Evolutionary conservation across 2,329 filamentous ascomycete genomes (phyloP).

Genomic region (Ophiostoma ips): DNA sequence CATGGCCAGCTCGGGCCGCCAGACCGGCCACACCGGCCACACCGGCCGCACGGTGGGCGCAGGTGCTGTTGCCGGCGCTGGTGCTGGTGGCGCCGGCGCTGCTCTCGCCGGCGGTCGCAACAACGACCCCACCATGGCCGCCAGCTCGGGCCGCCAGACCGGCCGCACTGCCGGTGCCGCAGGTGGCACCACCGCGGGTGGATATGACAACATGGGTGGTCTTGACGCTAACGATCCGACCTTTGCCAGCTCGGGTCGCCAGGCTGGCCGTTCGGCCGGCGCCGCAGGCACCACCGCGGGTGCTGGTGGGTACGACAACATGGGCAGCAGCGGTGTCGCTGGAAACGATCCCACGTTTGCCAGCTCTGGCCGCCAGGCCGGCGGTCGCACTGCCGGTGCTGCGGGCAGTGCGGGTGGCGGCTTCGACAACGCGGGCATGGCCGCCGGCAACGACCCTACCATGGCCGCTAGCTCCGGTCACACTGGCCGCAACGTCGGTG

Average conservation of each 20-base stretch:
- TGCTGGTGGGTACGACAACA: neutral
- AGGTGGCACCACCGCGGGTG: no score
- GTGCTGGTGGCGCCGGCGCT: conserved; percentile 17
- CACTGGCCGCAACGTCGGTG: neutral
- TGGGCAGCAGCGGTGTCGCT: neutral
- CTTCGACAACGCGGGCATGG: neutral
- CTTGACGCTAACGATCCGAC: neutral
- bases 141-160: neutral
- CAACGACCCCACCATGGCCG: neutral
- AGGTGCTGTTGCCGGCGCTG: conserved; percentile 17
- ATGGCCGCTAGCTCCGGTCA: neutral
- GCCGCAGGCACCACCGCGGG: neutral
- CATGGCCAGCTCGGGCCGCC: conserved; percentile 28
- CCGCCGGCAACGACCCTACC: neutral
- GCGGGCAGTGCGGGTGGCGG: neutral
- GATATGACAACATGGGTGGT: neutral
- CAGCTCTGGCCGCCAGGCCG: neutral
- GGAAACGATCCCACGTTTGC: neutral
- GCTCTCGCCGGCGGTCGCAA: neutral
- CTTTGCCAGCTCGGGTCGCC: neutral
- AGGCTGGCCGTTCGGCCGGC: neutral
- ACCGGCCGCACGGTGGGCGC: conserved; percentile 11
- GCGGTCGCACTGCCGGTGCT: neutral
- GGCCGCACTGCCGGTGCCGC: neutral
- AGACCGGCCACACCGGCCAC: neutral